phyloP scores from a whole-genome alignment of 2,329 filamentous ascomycete species.

The Apiospora marii region DNA sequence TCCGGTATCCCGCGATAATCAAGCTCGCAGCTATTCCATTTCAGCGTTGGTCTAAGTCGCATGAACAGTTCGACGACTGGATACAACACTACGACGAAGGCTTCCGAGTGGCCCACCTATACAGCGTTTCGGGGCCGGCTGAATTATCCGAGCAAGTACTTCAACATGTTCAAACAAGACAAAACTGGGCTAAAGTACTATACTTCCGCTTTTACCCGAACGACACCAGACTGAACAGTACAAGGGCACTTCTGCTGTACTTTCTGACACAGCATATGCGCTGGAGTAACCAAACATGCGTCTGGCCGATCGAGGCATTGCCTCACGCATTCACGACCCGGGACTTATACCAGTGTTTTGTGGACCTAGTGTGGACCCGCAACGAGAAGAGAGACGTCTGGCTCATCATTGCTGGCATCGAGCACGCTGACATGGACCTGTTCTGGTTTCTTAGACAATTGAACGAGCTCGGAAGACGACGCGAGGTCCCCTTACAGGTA shows the following conservation, averaged over 20 bases:
- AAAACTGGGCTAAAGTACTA: not conserved
- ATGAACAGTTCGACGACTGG: not conserved
- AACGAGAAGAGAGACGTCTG: not conserved
- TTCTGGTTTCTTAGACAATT: not conserved
- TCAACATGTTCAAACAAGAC: not conserved
- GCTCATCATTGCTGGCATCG: not conserved
- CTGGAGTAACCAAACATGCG: not conserved
- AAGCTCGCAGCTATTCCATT: not conserved
- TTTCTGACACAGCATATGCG: not conserved
- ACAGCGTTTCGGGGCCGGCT: not conserved
- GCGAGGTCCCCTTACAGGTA: not conserved
- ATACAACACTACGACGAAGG: not conserved
- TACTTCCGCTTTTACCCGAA: not conserved
- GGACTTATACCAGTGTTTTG: not conserved
- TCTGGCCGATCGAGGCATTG: not conserved
- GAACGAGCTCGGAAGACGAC: not conserved
- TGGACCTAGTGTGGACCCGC: not conserved
- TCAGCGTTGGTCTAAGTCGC: not conserved
- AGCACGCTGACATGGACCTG: not conserved
- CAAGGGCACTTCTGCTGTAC: not conserved
- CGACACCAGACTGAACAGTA: not conserved
- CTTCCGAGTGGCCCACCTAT: not conserved
- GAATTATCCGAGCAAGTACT: not conserved
- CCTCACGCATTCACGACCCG: not conserved
- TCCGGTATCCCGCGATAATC: not conserved